Percentiles rank a stretch among this genome's conserved stretches.
Evolutionary conservation across 805 yeast genomes (phyloP).

Genomic region (Candida tibetensis): DNA sequence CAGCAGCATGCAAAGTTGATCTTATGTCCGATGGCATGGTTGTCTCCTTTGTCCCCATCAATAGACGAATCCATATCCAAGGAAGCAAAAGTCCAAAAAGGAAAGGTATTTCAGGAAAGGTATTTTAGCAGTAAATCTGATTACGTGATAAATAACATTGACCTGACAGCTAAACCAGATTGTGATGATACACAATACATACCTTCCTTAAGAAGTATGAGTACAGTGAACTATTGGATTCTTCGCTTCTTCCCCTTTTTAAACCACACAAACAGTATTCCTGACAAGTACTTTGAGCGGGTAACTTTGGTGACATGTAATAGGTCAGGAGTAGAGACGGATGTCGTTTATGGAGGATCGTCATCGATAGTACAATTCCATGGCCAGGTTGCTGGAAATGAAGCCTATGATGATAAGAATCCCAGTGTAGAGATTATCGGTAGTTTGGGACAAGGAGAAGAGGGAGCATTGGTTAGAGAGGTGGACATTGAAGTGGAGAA

Average conservation of each 20-base stretch:
- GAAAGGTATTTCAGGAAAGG: constrained; percentile 6
- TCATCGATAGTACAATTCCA: constrained; percentile 55
- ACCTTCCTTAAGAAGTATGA: constrained; percentile 40
- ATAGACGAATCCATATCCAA: constrained; percentile 12
- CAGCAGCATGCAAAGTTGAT: constrained; percentile 51
- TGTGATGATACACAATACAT: constrained; percentile 8
- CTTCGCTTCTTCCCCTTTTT: constrained; percentile 64
- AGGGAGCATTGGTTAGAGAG: constrained; percentile 63
- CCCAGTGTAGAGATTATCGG: constrained; percentile 55
- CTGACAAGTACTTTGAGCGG: constrained; percentile 20
- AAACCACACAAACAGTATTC: constrained; percentile 29
- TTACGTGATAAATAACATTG: neutral
- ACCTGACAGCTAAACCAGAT: neutral
- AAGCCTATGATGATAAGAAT: constrained; percentile 39
- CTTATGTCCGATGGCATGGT: constrained; percentile 87
- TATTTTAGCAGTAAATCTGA: constrained; percentile 5
- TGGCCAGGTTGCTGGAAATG: constrained; percentile 24
- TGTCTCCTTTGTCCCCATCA: constrained; percentile 50
- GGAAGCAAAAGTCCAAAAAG: constrained; percentile 14
- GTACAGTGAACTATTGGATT: constrained; percentile 72
- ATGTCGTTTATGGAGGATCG: constrained; percentile 66
- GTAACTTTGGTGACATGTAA: constrained; percentile 57
- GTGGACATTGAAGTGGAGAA: constrained; percentile 12
- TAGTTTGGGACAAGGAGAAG: constrained; percentile 58
- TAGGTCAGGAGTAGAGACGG: constrained; percentile 75